A percentile compares a stretch with the other conserved stretches of the same genome.
These are phyloP conservation scores for Barnettozyma sucrosica DNA, from an alignment of 805 yeast species.

Conservation along the genomic window DNA sequence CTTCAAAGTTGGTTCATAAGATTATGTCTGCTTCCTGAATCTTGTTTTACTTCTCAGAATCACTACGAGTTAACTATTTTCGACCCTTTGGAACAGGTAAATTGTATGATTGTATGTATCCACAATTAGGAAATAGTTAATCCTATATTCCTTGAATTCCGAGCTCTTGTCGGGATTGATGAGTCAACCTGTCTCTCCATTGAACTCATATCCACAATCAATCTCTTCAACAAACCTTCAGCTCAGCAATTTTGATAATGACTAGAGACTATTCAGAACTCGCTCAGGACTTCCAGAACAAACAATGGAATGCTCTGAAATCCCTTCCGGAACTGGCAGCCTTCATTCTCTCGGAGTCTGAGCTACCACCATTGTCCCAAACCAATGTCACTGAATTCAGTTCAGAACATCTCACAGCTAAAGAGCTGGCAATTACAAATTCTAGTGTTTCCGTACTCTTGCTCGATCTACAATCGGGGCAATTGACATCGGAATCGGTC, in stretches of 20 bases:
- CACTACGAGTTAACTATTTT: too few relatives aligned
- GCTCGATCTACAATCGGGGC: not conserved
- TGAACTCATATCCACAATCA: too few relatives aligned
- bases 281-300: not conserved
- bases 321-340: not conserved
- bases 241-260: not conserved
- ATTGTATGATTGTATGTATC: too few relatives aligned
- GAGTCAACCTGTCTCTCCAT: too few relatives aligned
- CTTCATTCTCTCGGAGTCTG: not conserved
- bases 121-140: not conserved
- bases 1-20: constrained; percentile 27
- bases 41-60: too few relatives aligned
- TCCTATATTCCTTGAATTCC: not conserved
- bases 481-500: not conserved
- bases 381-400: not conserved
- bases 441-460: not conserved
- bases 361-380: not conserved
- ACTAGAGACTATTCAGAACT: not conserved
- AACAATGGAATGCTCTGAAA: not conserved
- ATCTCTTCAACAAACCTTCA: too few relatives aligned
- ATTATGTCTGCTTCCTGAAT: constrained; percentile 1
- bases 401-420: not conserved
- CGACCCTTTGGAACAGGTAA: too few relatives aligned
- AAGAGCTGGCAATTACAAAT: not conserved
- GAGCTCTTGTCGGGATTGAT: not conserved